phyloP scores from a whole-genome alignment of 2,329 filamentous ascomycete genomes.

The Sphaerulina musiva region DNA sequence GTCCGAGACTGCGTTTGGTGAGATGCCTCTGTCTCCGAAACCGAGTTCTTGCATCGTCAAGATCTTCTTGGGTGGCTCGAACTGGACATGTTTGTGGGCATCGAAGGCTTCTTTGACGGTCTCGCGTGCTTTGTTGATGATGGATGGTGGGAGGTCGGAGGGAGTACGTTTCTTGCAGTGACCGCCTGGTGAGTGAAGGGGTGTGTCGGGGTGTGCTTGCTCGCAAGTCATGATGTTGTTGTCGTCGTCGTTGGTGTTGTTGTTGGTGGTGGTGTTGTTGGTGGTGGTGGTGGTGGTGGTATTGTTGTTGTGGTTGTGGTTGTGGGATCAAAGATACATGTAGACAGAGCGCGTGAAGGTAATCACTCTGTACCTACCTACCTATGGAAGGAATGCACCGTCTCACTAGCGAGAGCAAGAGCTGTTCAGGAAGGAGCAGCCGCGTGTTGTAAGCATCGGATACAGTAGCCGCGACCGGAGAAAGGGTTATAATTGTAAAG shows the following conservation, averaged over 20 bases:
- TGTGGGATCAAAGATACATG: too few relatives aligned
- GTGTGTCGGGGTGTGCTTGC: not conserved
- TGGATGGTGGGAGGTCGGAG: not conserved
- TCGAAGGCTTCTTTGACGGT: not conserved
- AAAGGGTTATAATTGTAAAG: not conserved
- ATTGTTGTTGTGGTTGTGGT: too few relatives aligned
- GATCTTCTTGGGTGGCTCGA: conserved; percentile 2
- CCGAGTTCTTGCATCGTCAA: conserved; percentile 5
- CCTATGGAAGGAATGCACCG: too few relatives aligned
- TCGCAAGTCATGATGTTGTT: not conserved
- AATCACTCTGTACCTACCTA: too few relatives aligned
- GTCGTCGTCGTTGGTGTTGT: not conserved
- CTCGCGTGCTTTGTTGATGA: not conserved
- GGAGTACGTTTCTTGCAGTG: not conserved
- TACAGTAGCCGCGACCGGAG: not conserved
- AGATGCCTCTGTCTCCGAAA: conserved; percentile 45
- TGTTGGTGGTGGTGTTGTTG: too few relatives aligned
- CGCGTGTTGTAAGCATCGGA: not conserved
- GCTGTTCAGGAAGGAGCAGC: too few relatives aligned
- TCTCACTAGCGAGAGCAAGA: too few relatives aligned
- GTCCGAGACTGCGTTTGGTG: conserved; percentile 57
- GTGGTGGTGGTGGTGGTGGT: too few relatives aligned
- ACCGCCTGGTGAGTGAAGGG: not conserved
- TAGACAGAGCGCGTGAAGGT: too few relatives aligned
- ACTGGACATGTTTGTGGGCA: not conserved